Base-by-base conservation (phyloP, 352 stramenopile genomes). In the Globisporangium yorkense region DNA sequence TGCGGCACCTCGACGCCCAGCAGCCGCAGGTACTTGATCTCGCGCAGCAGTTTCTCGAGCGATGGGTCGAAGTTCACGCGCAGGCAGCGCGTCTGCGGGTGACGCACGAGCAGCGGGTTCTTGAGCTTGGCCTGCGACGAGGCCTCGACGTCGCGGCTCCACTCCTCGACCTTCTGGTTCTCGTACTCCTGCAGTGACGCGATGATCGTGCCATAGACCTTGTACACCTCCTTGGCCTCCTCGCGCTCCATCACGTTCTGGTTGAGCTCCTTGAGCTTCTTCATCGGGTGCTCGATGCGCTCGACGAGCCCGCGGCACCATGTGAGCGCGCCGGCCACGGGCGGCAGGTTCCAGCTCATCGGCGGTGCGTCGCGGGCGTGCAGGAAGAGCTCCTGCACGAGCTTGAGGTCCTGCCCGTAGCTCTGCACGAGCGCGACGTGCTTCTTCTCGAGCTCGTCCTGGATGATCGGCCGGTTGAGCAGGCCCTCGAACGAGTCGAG, bases 161-260 rank as follows among this genome's bases (percentile, higher is more conserved):
- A 99, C 60, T 99, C 92, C 60, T 98, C 88, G 7, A 98, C 96
- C 60, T 98, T 98, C 61, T 98, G 92, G 56, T 89, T 96, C 67
- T 98, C 96, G 59, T 97, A 99, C 66, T 99, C 96, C 55, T 98
- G 77, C 40, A 99, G 70, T n/a, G 89, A 97, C 24, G 94, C 88
- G 61, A 98, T 93, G 60, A 99, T 97, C 20, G 90, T 97, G 12
- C 80, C 83, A 59, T 98, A 98, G 0, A 98, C 88, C 69, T 99
- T 99, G 65, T 96, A 92, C n/a, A 99, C 96, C 63, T 99, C 96
- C 61, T 98, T 99, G 27, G 96, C 94, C 73, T 99, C 96, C 65
- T 99, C 96, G 4, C 97, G 92, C 47, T 98, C 95, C 75, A 99
- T 96, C 44, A 99, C 96, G 61, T 96, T 98, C 46, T 93, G 80